These are phyloP conservation scores for Lepidium didymum DNA, from an alignment of 345 rosid genomes.

Conservation along the genomic window DNA sequence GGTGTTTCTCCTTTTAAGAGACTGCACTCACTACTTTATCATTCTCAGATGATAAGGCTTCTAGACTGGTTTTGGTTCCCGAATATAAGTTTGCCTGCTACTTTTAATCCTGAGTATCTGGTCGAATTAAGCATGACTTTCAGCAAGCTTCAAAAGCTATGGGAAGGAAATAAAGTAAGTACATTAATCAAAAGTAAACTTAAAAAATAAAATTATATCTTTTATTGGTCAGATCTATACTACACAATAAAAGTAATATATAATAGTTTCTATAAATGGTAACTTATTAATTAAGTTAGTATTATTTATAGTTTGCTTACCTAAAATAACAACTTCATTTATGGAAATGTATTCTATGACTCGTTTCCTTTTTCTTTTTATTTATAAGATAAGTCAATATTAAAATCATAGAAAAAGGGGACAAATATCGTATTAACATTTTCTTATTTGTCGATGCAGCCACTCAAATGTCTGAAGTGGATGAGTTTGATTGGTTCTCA, in stretches of 20 bases:
- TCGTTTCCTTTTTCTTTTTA: too few relatives aligned
- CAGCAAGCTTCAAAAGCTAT: constrained; percentile 9
- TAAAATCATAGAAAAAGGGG: too few relatives aligned
- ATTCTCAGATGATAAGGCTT: not conserved
- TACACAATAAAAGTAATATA: too few relatives aligned
- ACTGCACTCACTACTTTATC: not conserved
- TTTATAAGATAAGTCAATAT: not conserved
- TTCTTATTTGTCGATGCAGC: not conserved
- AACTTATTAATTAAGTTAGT: too few relatives aligned
- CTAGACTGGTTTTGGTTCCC: not conserved
- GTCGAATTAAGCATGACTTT: not conserved
- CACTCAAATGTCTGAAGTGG: not conserved
- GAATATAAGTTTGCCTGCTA: not conserved
- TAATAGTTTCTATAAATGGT: too few relatives aligned
- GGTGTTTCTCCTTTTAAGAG: not conserved
- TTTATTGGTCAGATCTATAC: too few relatives aligned
- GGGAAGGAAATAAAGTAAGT: constrained; percentile 11
- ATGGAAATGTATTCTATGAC: not conserved
- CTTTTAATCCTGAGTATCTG: not conserved
- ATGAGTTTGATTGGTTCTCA: not conserved
- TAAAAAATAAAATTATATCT: not conserved
- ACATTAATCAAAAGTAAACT: not conserved
- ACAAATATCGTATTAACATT: not conserved
- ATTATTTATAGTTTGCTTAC: too few relatives aligned
- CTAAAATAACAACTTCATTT: too few relatives aligned